Percentiles rank a stretch among this genome's conserved stretches.
Conservation (phyloP, 768 basidiomycete genomes). For the Kondoa malvinella region DNA sequence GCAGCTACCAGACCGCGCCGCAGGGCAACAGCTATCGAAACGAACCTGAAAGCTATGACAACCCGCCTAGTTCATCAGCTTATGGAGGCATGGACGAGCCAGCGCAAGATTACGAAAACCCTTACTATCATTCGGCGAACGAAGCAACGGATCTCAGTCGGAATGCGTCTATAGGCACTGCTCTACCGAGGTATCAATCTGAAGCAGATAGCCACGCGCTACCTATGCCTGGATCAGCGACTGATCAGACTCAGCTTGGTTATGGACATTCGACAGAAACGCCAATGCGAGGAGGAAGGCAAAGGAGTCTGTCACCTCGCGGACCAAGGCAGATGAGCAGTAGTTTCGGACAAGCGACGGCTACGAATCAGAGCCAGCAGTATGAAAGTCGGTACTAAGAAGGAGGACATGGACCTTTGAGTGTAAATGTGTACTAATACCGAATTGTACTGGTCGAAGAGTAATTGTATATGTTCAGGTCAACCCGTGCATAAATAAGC, state of each 20-base stretch:
- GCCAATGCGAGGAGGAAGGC: not conserved
- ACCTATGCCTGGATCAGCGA: not conserved
- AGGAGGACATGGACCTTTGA: no score
- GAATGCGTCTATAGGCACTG: not conserved
- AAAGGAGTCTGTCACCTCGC: not conserved
- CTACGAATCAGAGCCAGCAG: not conserved
- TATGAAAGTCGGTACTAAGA: not conserved
- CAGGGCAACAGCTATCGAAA: not conserved
- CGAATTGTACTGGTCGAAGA: no score
- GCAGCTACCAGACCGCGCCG: not conserved
- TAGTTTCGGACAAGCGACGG: not conserved
- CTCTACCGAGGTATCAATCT: not conserved
- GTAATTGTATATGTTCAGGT: no score
- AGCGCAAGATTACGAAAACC: not conserved
- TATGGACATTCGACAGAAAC: not conserved
- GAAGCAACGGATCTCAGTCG: not conserved
- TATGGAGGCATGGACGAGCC: not conserved
- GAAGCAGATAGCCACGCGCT: not conserved
- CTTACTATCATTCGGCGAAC: not conserved
- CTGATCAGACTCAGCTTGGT: not conserved
- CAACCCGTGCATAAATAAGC: no score
- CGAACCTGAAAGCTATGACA: not conserved
- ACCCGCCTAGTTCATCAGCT: not conserved
- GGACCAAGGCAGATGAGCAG: not conserved
- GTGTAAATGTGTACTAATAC: no score